A percentile compares a stretch with the other conserved stretches of the same genome.
Conservation (phyloP, 345 rosid genomes). For the Firmiana major region DNA sequence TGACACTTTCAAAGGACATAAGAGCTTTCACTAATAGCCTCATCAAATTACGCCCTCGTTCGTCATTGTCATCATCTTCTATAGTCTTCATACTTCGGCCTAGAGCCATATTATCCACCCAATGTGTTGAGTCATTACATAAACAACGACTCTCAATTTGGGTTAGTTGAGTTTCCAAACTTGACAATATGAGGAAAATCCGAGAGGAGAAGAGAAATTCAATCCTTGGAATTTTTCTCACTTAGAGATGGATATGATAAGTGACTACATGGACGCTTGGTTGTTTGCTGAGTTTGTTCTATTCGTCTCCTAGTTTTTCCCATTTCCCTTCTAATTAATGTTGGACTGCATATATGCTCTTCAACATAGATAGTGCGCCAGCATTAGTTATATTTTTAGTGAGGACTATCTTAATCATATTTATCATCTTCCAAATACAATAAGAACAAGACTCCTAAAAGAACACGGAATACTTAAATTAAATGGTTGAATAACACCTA, state of each 20-base stretch:
- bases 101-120: neutral
- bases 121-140: neutral
- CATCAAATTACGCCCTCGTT: too few relatives aligned
- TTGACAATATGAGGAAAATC: neutral
- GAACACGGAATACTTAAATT: neutral
- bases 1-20: too few relatives aligned
- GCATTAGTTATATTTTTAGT: neutral
- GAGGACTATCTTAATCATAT: neutral
- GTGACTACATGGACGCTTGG: neutral
- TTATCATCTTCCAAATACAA: neutral
- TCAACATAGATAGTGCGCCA: neutral
- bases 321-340: too few relatives aligned
- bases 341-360: too few relatives aligned
- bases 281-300: neutral
- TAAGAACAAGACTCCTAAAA: neutral
- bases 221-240: neutral
- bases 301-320: neutral
- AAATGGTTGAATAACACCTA: neutral
- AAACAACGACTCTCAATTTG: neutral
- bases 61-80: too few relatives aligned
- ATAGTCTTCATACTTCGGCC: neutral
- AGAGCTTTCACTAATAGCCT: too few relatives aligned
- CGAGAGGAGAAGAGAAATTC: neutral
- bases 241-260: neutral
- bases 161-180: neutral